Evolutionary conservation across 2,329 filamentous ascomycete species (phyloP).

Genomic region (Exophiala spinifera): DNA sequence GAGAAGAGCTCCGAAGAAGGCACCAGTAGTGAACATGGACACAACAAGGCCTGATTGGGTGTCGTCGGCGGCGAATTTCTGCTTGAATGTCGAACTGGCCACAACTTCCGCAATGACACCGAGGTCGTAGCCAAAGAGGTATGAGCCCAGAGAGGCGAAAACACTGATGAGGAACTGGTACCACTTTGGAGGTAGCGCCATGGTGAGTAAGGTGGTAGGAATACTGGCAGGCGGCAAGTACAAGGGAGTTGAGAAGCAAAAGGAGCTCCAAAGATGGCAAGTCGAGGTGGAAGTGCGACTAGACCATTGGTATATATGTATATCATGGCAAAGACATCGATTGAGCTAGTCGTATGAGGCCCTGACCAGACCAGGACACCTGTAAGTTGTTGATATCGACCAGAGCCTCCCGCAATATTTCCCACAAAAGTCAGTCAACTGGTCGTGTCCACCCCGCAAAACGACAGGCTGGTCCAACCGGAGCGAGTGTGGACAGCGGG

Average conservation of each 20-base stretch:
- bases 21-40: conserved; percentile 72
- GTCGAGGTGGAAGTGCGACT: no score
- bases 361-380: neutral
- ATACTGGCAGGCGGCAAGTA: neutral
- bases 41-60: conserved; percentile 63
- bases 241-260: neutral
- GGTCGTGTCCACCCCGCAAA: conserved; percentile 1
- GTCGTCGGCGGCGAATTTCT: conserved; percentile 31
- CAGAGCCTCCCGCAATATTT: conserved; percentile 17
- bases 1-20: conserved; percentile 65
- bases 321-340: conserved; percentile 3
- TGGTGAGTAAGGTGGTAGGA: conserved; percentile 28
- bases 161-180: conserved; percentile 60
- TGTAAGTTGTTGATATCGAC: neutral
- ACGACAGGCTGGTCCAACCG: neutral
- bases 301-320: no score
- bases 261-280: neutral
- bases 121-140: conserved; percentile 59
- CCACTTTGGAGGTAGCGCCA: conserved; percentile 56
- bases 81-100: conserved; percentile 36
- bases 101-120: conserved; percentile 61
- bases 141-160: conserved; percentile 58
- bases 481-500: conserved; percentile 1
- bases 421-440: conserved; percentile 7
- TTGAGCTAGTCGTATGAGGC: neutral